Evolutionary conservation across 768 basidiomycete genomes (phyloP).

Genomic region (Sarcodon sp.): DNA sequence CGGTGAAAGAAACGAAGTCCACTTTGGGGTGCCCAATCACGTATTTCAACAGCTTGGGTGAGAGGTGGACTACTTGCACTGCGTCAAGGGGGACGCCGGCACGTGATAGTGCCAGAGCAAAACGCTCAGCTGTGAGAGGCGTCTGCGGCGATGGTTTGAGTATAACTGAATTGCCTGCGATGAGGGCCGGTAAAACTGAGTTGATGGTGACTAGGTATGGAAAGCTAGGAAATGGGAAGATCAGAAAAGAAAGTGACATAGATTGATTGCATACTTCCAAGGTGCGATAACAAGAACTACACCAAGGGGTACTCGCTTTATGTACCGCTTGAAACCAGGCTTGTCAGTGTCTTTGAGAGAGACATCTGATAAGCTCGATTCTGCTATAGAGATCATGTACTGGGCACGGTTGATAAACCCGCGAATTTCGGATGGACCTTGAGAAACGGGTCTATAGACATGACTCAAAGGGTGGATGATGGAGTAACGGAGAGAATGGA

Average conservation of each 20-base stretch:
- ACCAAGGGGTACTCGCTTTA: conserved; percentile 75
- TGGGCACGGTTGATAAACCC: conserved; percentile 73
- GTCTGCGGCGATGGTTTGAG: conserved; percentile 97
- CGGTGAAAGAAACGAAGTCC: conserved; percentile 86
- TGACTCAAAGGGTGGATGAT: background rate
- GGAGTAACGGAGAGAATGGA: background rate
- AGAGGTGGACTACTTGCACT: conserved; percentile 66
- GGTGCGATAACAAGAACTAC: conserved; percentile 82
- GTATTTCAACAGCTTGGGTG: conserved; percentile 43
- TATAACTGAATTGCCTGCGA: conserved; percentile 84
- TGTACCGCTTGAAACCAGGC: conserved; percentile 74
- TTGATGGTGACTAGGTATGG: conserved; percentile 89
- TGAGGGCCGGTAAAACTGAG: conserved; percentile 80
- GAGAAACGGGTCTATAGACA: conserved; percentile 56
- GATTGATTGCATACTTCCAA: conserved; percentile 59
- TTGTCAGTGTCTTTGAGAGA: conserved; percentile 64
- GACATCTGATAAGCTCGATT: conserved; percentile 60
- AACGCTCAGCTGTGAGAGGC: conserved; percentile 75
- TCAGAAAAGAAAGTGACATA: background rate
- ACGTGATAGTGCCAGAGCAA: conserved; percentile 49
- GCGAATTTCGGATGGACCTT: conserved; percentile 65
- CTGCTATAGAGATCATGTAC: conserved; percentile 80
- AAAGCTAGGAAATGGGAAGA: conserved; percentile 33
- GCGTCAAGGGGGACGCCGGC: conserved; percentile 73
- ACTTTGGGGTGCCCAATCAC: conserved; percentile 54